Base-by-base conservation (phyloP, 768 basidiomycete genomes). In the Collybia nuda region DNA sequence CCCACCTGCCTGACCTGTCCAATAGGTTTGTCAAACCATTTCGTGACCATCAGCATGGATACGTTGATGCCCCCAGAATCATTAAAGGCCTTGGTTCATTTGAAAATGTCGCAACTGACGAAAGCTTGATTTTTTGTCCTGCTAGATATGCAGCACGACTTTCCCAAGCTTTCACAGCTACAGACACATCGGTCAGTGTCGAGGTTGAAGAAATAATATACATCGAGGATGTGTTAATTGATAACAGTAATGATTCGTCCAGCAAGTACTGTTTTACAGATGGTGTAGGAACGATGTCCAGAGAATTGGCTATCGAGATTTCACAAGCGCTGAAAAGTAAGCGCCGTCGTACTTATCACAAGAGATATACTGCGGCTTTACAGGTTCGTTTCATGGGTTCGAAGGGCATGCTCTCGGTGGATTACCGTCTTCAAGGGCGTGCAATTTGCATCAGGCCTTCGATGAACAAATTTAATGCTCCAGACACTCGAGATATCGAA, bases 151-250 rank as follows among this genome's bases (percentile, higher is more conserved):
- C 79, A 0, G 88, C 88, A 3, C 72, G 88, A 15, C 73, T 90
- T 26, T 84, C 85, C 5, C 86, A 84, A 60, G 85, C 85, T 0
- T 90, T 90, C 63, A 88, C 87, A 1, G 79, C 86, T 1, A 90
- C 88, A 0, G 85, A 89, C 53, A 67, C 73, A 18, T 72, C 80
- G 0, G 79, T 82, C 2, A 60, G 80, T 26, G 55, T 67, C 18
- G 55, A 66, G 17, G 59, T 75, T 0, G 67, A 73, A n/a, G 82
- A 87, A 61, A 76, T 86, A 22, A 57, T 74, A 29, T n/a, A 54
- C 1, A 41, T 67, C 0, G 43, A 52, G 0, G 78, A 82, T 49
- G 75, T 76, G 44, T 52, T 56, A n/a, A 57, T 65, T 0, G 18
- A 50, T 3, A 32, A 14, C 12, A 11, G 32, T 11, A 11, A 32